Evolutionary conservation across 169 alveolate species (phyloP), one percentile per base, ranked within the genome.

Genomic region (Fabrea salina): DNA sequence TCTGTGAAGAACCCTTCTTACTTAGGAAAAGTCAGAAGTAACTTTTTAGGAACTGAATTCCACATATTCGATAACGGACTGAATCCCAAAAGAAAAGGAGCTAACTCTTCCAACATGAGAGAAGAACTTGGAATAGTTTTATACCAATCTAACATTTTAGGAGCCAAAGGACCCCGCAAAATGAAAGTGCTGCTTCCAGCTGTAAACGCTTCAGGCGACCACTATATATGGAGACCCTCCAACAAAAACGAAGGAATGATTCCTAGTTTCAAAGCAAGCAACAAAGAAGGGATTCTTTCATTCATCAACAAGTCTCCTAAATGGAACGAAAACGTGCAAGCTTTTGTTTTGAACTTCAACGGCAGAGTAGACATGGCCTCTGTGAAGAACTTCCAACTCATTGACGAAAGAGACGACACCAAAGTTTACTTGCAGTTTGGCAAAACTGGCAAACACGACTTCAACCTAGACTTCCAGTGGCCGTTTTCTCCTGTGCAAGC

Each of bases 141-240:
- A n/a, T 67, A 67, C 72, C 93, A 88, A 68, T 79, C 89, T 16
- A 91, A 91, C 78, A 74, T 91, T 11, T 70, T 88, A 5, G 93
- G 92, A 4, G 59, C 89, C 1, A 87, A 86, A 72, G 96, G 94
- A 30, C 96, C 96, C 11, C 79, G 96, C 47, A 91, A 88, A 83
- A 91, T 91, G 94, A 74, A 79, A 72, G 89, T 83, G 67, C n/a
- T 72, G 75, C 54, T 86, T 82, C 61, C 80, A 32, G 79, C 79
- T n/a, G 84, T 83, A 43, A 72, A 77, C 27, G 39, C 61, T 43
- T 71, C 72, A 47, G 82, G 71, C 0, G 44, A 81, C 25, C 30
- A n/a, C 0, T 83, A 39, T 51, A 47, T 67, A 3, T 85, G 86
- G 86, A 85, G 78, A 58, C 91, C 85, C 8, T 66, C 74, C 40